phyloP scores from a whole-genome alignment of 108 stramenopile species.

The Cyclotella atomus region DNA sequence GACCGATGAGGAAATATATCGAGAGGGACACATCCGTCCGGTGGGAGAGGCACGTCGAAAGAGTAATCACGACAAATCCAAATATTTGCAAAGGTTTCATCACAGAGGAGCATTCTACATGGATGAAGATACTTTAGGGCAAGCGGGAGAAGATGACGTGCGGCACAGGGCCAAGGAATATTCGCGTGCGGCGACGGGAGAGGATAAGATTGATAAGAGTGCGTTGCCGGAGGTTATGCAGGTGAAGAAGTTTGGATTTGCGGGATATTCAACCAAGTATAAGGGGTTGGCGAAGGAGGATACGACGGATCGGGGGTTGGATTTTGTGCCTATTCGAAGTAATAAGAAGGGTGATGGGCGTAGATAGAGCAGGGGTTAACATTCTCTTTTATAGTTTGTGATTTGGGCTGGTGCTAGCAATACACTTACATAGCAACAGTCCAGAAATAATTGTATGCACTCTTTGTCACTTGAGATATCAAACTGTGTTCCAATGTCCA shows the following conservation, averaged over 20 bases:
- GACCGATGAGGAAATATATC: slow-evolving; percentile 91
- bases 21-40: slow-evolving; percentile 74
- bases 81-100: slow-evolving; percentile 91
- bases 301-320: slow-evolving; percentile 74
- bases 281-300: slow-evolving; percentile 94
- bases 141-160: slow-evolving; percentile 81
- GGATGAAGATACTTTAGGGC: slow-evolving; percentile 90
- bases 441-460: too few species aligned
- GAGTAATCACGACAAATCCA: slow-evolving; percentile 33
- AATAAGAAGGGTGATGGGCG: too few species aligned
- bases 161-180: slow-evolving; percentile 83
- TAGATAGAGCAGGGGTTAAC: too few species aligned
- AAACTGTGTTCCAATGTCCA: too few species aligned
- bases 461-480: too few species aligned
- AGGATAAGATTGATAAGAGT: slow-evolving; percentile 86
- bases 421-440: too few species aligned
- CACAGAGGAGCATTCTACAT: slow-evolving; percentile 99
- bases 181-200: slow-evolving; percentile 83
- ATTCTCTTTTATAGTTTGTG: too few species aligned
- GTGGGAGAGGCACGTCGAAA: slow-evolving; percentile 59
- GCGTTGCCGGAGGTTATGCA: slow-evolving; percentile 93
- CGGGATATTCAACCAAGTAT: slow-evolving; percentile 89
- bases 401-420: too few species aligned
- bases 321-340: slow-evolving; percentile 46
- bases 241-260: slow-evolving; percentile 94